These are phyloP conservation scores for Solanum megistacrolobum DNA, from an alignment of 257 asterid species.

Conservation along the genomic window DNA sequence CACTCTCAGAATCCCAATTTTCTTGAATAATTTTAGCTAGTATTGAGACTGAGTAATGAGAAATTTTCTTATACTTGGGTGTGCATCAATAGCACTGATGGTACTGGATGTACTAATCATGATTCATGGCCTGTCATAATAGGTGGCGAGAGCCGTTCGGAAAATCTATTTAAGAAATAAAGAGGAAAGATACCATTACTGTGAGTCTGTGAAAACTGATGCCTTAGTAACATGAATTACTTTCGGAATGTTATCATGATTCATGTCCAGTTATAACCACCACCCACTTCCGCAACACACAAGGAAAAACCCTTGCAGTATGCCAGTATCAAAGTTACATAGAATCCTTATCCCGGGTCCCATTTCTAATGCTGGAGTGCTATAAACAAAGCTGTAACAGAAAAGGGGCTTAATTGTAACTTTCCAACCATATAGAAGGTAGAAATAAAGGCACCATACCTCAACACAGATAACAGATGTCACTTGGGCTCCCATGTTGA, in stretches of 20 bases:
- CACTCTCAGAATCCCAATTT: not conserved
- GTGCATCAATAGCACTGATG: not conserved
- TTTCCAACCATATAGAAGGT: not conserved
- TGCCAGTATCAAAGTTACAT: not conserved
- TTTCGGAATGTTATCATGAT: not conserved
- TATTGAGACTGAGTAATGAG: not conserved
- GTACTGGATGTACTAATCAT: not conserved
- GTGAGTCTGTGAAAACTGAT: not conserved
- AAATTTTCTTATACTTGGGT: not conserved
- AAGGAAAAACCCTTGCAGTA: not conserved
- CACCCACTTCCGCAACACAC: not conserved
- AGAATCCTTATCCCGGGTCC: not conserved
- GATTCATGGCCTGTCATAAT: not conserved
- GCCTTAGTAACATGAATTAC: not conserved
- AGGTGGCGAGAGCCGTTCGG: not conserved
- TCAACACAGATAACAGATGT: conserved; percentile 85
- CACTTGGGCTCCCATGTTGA: conserved; percentile 95
- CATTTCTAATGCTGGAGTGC: not conserved
- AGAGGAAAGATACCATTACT: not conserved
- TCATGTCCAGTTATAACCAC: not conserved
- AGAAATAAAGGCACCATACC: conserved; percentile 28
- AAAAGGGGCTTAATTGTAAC: not conserved
- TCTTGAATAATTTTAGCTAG: not conserved
- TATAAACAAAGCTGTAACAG: not conserved
- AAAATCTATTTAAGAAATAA: not conserved